Percentiles rank a stretch among this genome's conserved stretches.
Conservation (phyloP, 805 yeast species). For the Grigorovia transvaalensis region DNA sequence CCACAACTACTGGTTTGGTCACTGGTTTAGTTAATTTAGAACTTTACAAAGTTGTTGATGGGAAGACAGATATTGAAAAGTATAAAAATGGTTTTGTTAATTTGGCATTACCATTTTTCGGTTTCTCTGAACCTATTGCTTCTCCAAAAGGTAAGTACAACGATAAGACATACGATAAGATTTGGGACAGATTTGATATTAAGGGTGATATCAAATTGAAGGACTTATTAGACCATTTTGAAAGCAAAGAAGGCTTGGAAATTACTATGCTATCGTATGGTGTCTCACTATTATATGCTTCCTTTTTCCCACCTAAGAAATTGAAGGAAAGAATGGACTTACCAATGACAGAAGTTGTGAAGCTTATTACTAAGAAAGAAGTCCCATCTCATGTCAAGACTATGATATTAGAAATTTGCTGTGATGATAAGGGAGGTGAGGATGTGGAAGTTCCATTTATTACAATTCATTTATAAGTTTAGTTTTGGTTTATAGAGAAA, state of each 20-base stretch:
- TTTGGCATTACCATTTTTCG: conserved; percentile 90
- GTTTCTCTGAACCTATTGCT: conserved; percentile 90
- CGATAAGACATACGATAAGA: conserved; percentile 66
- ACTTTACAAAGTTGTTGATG: conserved; percentile 78
- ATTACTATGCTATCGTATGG: conserved; percentile 88
- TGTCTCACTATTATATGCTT: conserved; percentile 80
- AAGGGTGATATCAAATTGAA: conserved; percentile 66
- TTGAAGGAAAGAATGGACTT: conserved; percentile 62
- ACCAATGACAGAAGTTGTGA: conserved; percentile 65
- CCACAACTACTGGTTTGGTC: conserved; percentile 96
- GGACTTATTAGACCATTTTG: conserved; percentile 64
- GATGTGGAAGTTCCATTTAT: conserved; percentile 93
- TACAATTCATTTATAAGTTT: conserved; percentile 42
- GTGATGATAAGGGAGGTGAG: conserved; percentile 86
- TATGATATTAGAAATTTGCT: conserved; percentile 79
- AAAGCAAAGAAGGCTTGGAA: conserved; percentile 73
- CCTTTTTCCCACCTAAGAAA: conserved; percentile 89
- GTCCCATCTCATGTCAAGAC: conserved; percentile 64
- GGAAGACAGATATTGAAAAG: conserved; percentile 63
- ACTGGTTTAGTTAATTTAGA: conserved; percentile 92
- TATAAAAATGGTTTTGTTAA: conserved; percentile 89
- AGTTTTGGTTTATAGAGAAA: background rate
- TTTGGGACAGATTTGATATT: conserved; percentile 91
- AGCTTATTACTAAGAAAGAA: conserved; percentile 76
- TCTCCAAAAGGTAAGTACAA: conserved; percentile 79